Evolutionary conservation across 805 yeast species (phyloP).

Genomic region (Kregervanrija pseudodelftensis): DNA sequence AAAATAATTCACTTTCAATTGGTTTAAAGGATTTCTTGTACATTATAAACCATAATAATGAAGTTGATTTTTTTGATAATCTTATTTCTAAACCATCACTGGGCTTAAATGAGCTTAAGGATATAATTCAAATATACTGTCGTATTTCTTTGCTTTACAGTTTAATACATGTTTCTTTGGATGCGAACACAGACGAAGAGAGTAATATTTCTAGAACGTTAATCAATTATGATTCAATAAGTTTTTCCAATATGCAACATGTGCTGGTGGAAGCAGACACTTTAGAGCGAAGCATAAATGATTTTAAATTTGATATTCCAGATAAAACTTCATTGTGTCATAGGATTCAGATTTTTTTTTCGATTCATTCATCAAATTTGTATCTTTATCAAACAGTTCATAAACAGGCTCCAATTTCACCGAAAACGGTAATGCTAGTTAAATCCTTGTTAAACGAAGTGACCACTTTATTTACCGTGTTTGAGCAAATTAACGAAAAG

Average conservation of each 20-base stretch:
- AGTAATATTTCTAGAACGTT: background rate
- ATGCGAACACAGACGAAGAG: background rate
- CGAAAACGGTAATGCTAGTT: slow-evolving; percentile 10
- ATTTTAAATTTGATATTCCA: background rate
- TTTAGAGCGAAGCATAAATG: slow-evolving; percentile 4
- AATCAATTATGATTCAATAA: slow-evolving; percentile 2
- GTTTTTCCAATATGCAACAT: slow-evolving; percentile 5
- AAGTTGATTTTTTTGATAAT: slow-evolving; percentile 12
- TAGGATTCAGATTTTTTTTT: slow-evolving; percentile 6
- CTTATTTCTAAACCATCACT: slow-evolving; percentile 5
- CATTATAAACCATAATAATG: slow-evolving; percentile 3
- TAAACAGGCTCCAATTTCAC: slow-evolving; percentile 9
- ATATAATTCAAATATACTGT: slow-evolving; percentile 8
- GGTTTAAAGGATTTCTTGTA: slow-evolving; percentile 7
- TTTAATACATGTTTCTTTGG: slow-evolving; percentile 6
- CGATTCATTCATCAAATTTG: slow-evolving; percentile 8
- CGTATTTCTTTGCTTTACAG: slow-evolving; percentile 8
- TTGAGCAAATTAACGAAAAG: background rate
- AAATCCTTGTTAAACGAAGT: slow-evolving; percentile 4
- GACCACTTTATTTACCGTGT: background rate
- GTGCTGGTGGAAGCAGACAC: slow-evolving; percentile 6
- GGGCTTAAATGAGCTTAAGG: slow-evolving; percentile 5
- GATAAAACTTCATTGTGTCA: background rate
- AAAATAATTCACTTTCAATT: slow-evolving; percentile 1
- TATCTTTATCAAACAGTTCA: slow-evolving; percentile 13